Evolutionary conservation across 441 rosid species (phyloP).

Genomic region (Lepidium campestre): DNA sequence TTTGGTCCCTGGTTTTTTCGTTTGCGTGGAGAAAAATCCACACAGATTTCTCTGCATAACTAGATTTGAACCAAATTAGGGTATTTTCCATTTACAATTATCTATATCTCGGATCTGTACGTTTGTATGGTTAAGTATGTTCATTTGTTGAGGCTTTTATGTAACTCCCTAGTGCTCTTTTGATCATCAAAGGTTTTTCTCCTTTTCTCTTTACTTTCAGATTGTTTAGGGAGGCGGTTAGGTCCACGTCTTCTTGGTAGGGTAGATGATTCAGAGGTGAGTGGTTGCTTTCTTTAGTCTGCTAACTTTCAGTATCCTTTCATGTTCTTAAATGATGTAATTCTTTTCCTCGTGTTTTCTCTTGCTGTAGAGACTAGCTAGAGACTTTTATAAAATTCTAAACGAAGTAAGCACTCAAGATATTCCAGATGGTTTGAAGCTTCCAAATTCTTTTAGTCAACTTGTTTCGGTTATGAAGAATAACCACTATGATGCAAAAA

Average conservation of each 20-base stretch:
- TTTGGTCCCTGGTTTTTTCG: background rate
- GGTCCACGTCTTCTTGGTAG: conserved; percentile 95
- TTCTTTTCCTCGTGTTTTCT: conserved; percentile 21
- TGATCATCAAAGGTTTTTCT: conserved; percentile 8
- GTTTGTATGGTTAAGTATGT: background rate
- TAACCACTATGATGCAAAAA: conserved; percentile 78
- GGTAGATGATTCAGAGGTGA: conserved; percentile 95
- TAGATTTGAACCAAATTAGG: background rate
- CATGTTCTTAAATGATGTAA: conserved; percentile 22
- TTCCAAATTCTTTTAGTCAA: conserved; percentile 73
- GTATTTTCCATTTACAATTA: background rate
- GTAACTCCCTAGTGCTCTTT: conserved; percentile 1
- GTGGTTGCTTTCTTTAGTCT: conserved; percentile 12
- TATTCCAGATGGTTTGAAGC: conserved; percentile 80
- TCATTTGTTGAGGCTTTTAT: background rate
- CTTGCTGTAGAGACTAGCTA: conserved; percentile 69
- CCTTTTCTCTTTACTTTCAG: conserved; percentile 37
- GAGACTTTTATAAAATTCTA: conserved; percentile 78
- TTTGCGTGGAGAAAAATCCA: background rate
- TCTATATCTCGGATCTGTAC: background rate
- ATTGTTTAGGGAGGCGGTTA: conserved; percentile 95
- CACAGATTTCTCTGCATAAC: background rate
- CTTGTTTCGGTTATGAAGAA: conserved; percentile 86
- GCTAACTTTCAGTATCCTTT: background rate
- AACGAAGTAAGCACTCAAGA: conserved; percentile 73